A percentile compares a stretch with the other conserved stretches of the same genome.
These are phyloP conservation scores for Tricholoma saponaceum DNA, from an alignment of 768 basidiomycete species.

Conservation along the genomic window DNA sequence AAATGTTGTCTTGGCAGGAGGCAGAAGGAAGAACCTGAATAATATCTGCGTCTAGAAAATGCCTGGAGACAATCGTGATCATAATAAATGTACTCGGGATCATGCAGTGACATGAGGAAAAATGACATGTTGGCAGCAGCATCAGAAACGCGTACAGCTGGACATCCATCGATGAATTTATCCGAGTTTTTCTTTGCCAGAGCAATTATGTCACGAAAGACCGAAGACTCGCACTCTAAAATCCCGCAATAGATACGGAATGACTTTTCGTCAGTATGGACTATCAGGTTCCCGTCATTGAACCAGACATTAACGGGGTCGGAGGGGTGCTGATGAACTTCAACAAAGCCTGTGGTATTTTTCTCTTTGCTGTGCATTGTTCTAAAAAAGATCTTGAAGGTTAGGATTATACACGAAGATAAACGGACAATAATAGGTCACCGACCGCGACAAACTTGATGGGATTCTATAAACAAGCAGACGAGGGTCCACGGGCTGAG, in stretches of 20 bases:
- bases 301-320: background rate
- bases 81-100: conserved; percentile 6
- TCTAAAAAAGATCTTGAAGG: too few species aligned
- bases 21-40: conserved; percentile 5
- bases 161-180: background rate
- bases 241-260: conserved; percentile 1
- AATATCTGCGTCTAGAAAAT: background rate
- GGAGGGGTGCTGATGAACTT: too few species aligned
- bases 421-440: too few species aligned
- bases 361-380: too few species aligned
- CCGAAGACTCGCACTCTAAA: background rate
- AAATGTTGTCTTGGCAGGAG: background rate
- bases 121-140: conserved; percentile 1
- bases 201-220: conserved; percentile 5
- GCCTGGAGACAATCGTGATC: background rate
- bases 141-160: background rate
- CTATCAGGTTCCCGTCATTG: conserved; percentile 3
- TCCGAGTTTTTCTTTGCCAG: background rate
- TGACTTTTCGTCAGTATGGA: background rate
- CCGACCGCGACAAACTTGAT: too few species aligned
- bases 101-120: conserved; percentile 7
- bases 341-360: too few species aligned
- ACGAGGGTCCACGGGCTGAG: too few species aligned
- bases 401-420: too few species aligned
- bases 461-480: too few species aligned